phyloP scores from a whole-genome alignment of 1,139 yeast species.

The Blastobotrys persicus region DNA sequence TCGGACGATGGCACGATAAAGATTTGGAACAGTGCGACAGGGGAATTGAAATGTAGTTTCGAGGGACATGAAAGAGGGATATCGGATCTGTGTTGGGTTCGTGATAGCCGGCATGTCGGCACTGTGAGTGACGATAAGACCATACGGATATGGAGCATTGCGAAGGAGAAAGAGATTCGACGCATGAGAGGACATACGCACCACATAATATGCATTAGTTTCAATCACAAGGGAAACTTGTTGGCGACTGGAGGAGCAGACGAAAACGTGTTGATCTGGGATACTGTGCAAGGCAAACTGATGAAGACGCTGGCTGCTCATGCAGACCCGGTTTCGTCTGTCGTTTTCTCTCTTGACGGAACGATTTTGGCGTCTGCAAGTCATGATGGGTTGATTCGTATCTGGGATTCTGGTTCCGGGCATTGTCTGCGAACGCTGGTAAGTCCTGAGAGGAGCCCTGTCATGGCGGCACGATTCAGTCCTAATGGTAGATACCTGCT shows the following conservation, averaged over 20 bases:
- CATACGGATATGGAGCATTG: constrained; percentile 69
- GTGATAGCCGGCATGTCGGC: constrained; percentile 70
- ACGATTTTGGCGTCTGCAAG: constrained; percentile 84
- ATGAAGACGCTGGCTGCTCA: constrained; percentile 88
- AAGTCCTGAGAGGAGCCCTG: constrained; percentile 52
- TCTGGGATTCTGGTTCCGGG: constrained; percentile 86
- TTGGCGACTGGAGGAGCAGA: constrained; percentile 84
- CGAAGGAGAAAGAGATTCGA: constrained; percentile 35
- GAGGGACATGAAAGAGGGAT: constrained; percentile 68
- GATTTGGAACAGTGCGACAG: constrained; percentile 42
- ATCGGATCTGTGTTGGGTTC: constrained; percentile 72
- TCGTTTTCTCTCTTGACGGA: constrained; percentile 75
- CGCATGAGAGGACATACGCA: constrained; percentile 79
- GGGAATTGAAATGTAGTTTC: constrained; percentile 42
- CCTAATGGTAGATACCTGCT: constrained; percentile 81
- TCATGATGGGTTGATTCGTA: constrained; percentile 81
- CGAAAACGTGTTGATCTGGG: constrained; percentile 92
- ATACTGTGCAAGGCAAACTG: constrained; percentile 65
- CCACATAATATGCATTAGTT: constrained; percentile 72
- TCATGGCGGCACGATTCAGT: constrained; percentile 67
- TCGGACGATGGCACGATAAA: constrained; percentile 46
- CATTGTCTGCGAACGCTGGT: constrained; percentile 90
- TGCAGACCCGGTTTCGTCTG: constrained; percentile 80
- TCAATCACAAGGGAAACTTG: constrained; percentile 72
- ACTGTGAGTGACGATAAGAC: constrained; percentile 87